A percentile compares a stretch with the other conserved stretches of the same genome.
Evolutionary conservation across 768 basidiomycete genomes (phyloP).

Genomic region (Tephrocybe sp.): DNA sequence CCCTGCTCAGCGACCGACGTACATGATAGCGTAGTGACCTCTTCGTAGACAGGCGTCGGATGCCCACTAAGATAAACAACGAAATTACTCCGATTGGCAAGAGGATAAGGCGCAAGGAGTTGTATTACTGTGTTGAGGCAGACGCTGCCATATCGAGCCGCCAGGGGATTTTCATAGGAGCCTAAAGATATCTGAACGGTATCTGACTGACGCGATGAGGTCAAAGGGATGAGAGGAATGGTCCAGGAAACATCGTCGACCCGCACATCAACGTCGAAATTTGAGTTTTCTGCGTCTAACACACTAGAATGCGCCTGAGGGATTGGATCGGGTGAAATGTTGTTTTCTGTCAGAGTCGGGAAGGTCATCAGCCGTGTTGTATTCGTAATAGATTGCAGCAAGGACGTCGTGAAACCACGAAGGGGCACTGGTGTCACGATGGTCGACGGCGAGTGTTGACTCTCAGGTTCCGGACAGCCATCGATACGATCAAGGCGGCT

Average conservation of each 20-base stretch:
- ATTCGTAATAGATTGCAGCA: neutral
- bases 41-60: constrained; percentile 41
- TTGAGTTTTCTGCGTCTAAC: too few relatives aligned
- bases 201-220: neutral
- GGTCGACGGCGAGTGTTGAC: neutral
- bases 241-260: neutral
- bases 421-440: constrained; percentile 4
- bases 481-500: neutral
- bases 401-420: neutral
- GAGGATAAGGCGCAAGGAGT: constrained; percentile 45
- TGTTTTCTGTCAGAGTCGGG: too few relatives aligned
- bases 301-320: too few relatives aligned
- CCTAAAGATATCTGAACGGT: constrained; percentile 9
- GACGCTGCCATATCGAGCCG: constrained; percentile 20
- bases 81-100: constrained; percentile 44
- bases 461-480: neutral
- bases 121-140: constrained; percentile 46
- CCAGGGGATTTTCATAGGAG: neutral
- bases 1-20: constrained; percentile 23
- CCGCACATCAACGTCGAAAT: constrained; percentile 1
- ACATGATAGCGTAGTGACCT: constrained; percentile 30
- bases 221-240: constrained; percentile 7
- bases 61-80: constrained; percentile 42
- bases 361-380: neutral
- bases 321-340: too few relatives aligned